Evolutionary conservation across 1,284 basidiomycete genomes (phyloP).

Genomic region (Boletus mariae): DNA sequence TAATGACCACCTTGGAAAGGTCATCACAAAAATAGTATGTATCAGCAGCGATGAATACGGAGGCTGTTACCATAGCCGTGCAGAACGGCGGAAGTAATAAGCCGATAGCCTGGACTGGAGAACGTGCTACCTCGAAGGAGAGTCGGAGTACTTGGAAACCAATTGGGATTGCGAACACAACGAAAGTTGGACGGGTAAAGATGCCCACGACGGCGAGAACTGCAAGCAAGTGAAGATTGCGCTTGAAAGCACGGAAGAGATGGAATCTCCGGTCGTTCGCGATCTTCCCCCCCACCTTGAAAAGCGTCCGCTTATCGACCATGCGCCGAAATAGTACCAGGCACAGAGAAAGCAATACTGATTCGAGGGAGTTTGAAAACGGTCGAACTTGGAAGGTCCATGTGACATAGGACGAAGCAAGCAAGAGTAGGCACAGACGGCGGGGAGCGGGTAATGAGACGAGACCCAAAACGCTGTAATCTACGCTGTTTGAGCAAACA

Average conservation of each 20-base stretch:
- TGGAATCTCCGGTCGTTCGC: neutral
- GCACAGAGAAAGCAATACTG: slow-evolving; percentile 31
- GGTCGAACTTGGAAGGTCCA: slow-evolving; percentile 40
- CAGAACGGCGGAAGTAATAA: slow-evolving; percentile 19
- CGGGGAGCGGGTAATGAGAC: slow-evolving; percentile 22
- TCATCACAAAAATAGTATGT: slow-evolving; percentile 33
- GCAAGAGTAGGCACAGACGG: slow-evolving; percentile 28
- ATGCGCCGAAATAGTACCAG: slow-evolving; percentile 25
- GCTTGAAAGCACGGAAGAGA: slow-evolving; percentile 4
- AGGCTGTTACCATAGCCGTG: slow-evolving; percentile 16
- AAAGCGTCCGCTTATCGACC: neutral
- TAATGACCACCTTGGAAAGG: slow-evolving; percentile 24
- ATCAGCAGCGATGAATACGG: slow-evolving; percentile 28
- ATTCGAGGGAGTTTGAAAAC: slow-evolving; percentile 41
- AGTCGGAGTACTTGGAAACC: slow-evolving; percentile 24
- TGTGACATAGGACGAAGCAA: slow-evolving; percentile 39
- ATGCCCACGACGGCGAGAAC: slow-evolving; percentile 27
- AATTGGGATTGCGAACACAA: slow-evolving; percentile 34
- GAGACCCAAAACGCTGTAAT: slow-evolving; percentile 30
- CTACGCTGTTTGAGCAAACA: slow-evolving; percentile 20
- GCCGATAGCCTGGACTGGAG: slow-evolving; percentile 6
- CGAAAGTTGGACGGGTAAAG: slow-evolving; percentile 39
- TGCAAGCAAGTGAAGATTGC: slow-evolving; percentile 24
- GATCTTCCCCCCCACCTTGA: slow-evolving; percentile 1
- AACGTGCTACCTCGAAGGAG: slow-evolving; percentile 11